Conservation (phyloP, 2,329 filamentous ascomycete genomes). For the Claviceps purpurea region DNA sequence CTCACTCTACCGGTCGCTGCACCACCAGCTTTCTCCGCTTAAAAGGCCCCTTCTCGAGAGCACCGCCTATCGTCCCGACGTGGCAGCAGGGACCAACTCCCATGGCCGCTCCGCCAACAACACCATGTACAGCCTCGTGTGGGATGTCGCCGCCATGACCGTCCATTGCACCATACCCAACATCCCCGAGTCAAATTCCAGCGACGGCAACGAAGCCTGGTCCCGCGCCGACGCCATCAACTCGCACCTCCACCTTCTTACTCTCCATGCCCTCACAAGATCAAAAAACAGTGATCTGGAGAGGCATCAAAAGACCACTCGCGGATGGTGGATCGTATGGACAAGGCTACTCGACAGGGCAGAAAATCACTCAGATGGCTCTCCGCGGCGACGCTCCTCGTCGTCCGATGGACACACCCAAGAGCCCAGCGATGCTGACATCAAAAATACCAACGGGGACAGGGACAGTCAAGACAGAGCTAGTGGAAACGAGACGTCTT, state of each 20-base stretch:
- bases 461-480: conserved; percentile 4
- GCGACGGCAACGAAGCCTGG: conserved; percentile 27
- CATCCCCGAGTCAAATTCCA: conserved; percentile 2
- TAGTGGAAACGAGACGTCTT: background rate
- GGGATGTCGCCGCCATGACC: conserved; percentile 32
- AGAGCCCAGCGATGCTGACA: conserved; percentile 7
- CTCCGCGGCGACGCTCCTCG: too few relatives aligned
- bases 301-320: conserved; percentile 50
- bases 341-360: conserved; percentile 35
- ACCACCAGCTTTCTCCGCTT: conserved; percentile 46
- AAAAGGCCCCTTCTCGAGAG: conserved; percentile 42
- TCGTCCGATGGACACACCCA: background rate
- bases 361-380: background rate
- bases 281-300: conserved; percentile 35
- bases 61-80: conserved; percentile 42
- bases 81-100: conserved; percentile 9
- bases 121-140: conserved; percentile 48
- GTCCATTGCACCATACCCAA: conserved; percentile 4
- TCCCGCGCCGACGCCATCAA: conserved; percentile 49
- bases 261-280: conserved; percentile 35
- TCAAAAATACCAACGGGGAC: background rate
- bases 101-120: background rate
- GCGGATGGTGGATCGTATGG: conserved; percentile 61
- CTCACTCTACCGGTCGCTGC: conserved; percentile 44
- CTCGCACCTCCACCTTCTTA: conserved; percentile 51